These are phyloP conservation scores for Plantago coronopus DNA, from an alignment of 305 asterid species.

Conservation along the genomic window DNA sequence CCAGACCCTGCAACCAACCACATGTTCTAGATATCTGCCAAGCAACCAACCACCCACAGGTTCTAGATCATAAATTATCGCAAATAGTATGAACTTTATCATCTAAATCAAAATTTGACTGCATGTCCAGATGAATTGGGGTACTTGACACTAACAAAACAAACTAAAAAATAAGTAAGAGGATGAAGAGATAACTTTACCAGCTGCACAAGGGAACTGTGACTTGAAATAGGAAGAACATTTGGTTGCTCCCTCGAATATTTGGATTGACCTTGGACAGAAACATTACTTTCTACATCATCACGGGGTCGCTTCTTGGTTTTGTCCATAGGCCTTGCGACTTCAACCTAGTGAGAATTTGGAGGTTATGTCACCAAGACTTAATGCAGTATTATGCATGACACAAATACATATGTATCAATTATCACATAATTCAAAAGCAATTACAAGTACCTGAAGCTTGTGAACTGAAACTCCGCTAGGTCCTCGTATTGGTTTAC, in stretches of 20 bases:
- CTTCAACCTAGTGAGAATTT: constrained; percentile 59
- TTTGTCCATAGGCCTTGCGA: constrained; percentile 75
- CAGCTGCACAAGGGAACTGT: constrained; percentile 33
- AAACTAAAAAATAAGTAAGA: constrained; percentile 13
- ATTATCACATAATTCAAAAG: constrained; percentile 21
- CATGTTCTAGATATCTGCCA: neutral
- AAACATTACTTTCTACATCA: constrained; percentile 43
- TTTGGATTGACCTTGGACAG: constrained; percentile 45
- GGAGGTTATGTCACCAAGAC: constrained; percentile 1
- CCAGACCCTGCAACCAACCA: neutral
- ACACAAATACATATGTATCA: constrained; percentile 8
- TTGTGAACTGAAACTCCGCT: constrained; percentile 46
- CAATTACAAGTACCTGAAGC: constrained; percentile 54
- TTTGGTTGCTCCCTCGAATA: constrained; percentile 31
- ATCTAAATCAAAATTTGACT: no score
- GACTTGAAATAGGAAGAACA: constrained; percentile 29
- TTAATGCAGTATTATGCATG: constrained; percentile 2
- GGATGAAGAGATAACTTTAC: constrained; percentile 28
- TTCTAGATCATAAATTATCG: no score
- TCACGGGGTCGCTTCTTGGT: constrained; percentile 76
- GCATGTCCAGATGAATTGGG: neutral
- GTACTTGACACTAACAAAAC: neutral
- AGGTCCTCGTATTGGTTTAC: constrained; percentile 61
- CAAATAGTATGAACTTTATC: neutral
- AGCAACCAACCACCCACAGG: no score